A percentile compares a stretch with the other conserved stretches of the same genome.
phyloP scores from a whole-genome alignment of 345 rosid genomes.

The Hevea brasiliensis region DNA sequence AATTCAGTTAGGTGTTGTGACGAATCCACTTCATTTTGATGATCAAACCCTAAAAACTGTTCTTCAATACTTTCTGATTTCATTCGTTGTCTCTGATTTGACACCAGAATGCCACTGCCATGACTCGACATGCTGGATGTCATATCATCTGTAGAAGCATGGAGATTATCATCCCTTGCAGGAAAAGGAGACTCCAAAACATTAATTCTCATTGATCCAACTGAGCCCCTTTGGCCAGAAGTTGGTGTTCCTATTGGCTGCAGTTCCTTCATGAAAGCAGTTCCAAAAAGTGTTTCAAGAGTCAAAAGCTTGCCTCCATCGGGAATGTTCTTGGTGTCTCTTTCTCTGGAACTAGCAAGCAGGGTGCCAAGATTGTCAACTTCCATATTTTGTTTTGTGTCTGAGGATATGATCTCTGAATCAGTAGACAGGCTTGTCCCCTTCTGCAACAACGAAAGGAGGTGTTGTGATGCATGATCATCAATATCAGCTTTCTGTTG shows the following conservation, averaged over 20 bases:
- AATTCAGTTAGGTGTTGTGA: constrained; percentile 43
- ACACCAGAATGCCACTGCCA: constrained; percentile 30
- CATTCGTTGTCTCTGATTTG: constrained; percentile 42
- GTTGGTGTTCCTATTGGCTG: constrained; percentile 70
- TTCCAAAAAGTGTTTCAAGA: constrained; percentile 91
- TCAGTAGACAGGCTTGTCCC: constrained; percentile 37
- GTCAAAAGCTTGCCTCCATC: constrained; percentile 60
- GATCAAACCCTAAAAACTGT: constrained; percentile 42
- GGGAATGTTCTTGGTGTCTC: constrained; percentile 32
- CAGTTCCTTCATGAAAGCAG: constrained; percentile 92
- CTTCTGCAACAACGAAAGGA: constrained; percentile 80
- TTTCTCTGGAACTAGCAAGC: too few species aligned
- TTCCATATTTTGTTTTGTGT: constrained; percentile 25
- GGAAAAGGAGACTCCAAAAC: constrained; percentile 39
- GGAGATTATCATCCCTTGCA: constrained; percentile 31
- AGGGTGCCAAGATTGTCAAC: constrained; percentile 20
- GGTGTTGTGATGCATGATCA: constrained; percentile 78
- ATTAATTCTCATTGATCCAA: constrained; percentile 42
- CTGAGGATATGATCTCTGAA: constrained; percentile 32
- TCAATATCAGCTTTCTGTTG: constrained; percentile 48
- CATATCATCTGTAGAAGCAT: constrained; percentile 30
- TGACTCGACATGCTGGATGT: constrained; percentile 36
- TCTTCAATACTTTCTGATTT: constrained; percentile 48
- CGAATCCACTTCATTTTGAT: constrained; percentile 41
- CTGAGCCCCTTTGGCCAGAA: constrained; percentile 38